phyloP scores from a whole-genome alignment of 345 rosid genomes.

The Citropsis articulata region DNA sequence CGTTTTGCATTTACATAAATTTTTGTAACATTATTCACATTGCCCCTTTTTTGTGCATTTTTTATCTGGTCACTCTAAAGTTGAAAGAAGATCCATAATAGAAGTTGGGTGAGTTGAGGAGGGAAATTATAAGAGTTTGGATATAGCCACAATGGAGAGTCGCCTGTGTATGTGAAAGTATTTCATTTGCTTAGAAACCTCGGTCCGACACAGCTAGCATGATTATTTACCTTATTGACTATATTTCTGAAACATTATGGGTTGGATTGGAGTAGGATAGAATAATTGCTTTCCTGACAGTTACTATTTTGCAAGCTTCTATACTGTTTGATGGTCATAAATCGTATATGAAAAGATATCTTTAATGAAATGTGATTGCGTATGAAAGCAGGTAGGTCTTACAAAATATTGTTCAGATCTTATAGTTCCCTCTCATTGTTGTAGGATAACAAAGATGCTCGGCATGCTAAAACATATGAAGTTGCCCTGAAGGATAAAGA shows the following conservation, averaged over 20 bases:
- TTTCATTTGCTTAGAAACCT: neutral
- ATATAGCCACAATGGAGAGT: neutral
- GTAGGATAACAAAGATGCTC: conserved; percentile 98
- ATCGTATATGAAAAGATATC: neutral
- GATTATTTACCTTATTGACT: neutral
- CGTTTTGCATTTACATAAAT: neutral
- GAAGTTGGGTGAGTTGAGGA: neutral
- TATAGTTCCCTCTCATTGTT: conserved; percentile 9
- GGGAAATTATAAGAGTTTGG: neutral
- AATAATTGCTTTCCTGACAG: neutral
- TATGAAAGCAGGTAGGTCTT: neutral
- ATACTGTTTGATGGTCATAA: neutral
- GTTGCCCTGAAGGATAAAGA: conserved; percentile 94
- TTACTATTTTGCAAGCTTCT: neutral
- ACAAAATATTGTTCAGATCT: conserved; percentile 5
- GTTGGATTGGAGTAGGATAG: neutral
- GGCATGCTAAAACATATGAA: conserved; percentile 95
- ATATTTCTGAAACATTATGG: neutral
- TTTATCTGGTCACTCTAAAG: neutral
- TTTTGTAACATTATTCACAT: neutral
- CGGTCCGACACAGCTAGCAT: no score
- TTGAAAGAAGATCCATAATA: neutral
- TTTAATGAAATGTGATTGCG: neutral
- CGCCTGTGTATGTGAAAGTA: neutral
- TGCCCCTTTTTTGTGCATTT: neutral